Base-by-base conservation (phyloP, 75 land plant species). In the Cryptomeria japonica region DNA sequence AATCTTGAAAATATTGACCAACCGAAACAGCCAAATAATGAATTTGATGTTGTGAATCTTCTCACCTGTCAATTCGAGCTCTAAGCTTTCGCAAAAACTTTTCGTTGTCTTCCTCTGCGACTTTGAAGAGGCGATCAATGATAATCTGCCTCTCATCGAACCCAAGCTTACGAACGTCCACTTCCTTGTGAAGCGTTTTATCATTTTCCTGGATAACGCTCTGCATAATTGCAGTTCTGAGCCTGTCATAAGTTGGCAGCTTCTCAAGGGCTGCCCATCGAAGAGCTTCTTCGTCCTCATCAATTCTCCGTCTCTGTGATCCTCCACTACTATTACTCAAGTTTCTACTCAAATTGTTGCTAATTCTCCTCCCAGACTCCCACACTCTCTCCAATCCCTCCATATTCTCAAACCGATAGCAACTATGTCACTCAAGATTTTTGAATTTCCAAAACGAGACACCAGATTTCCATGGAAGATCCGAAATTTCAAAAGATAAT, bases 91-190 rank as follows among this genome's bases (percentile, higher is more conserved):
- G 80, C 79, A 97, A 87, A 89, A 94, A 96, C 89, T 88, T 91
- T 87, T 96, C 99, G 49, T 97, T 97, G 87, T 97, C 99, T 80
- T 96, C 99, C 84, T 97, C 99, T 6, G 97, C 93, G 15, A 94
- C 94, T 86, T 80, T 92, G 88, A 97, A 91, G 75, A 97, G 38
- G 42, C 90, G 88, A 12, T 95, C 96, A 72, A 97, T 97, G 88
- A 97, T 89, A 44, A 89, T 83, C 89, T 94, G 93, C 49, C 93
- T 83, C 41, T 97, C 95, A 36, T 49, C 72, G 18, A 86, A 31
- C 49, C 89, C 94, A 39, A 96, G 91, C 75, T 92, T 92, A 80
- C 91, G 87, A 2, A 96, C 96, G 49, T 96, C 96, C 10, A 96
- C 96, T 80, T 94, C 93, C 80, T 86, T 86, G 86, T 93, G 95